Evolutionary conservation across 1,284 basidiomycete genomes (phyloP).

Genomic region (Pisolithus thermaeus): DNA sequence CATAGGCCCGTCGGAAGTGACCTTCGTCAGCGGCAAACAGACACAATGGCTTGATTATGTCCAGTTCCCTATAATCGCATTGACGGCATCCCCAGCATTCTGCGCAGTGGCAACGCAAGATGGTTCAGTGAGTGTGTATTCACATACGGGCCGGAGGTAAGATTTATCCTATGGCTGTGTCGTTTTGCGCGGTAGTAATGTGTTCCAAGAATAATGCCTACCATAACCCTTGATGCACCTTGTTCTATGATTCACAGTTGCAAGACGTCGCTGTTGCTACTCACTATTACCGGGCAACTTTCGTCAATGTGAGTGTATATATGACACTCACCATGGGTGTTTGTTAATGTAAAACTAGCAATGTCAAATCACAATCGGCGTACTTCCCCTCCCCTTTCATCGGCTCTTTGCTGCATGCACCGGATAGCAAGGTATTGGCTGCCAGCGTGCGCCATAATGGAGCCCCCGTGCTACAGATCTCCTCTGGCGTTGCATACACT

Average conservation of each 20-base stretch:
- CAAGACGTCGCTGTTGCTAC: constrained; percentile 59
- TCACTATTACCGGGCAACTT: constrained; percentile 68
- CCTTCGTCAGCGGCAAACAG: constrained; percentile 57
- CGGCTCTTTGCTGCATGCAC: constrained; percentile 48
- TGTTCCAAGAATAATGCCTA: constrained; percentile 60
- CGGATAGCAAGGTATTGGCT: constrained; percentile 51
- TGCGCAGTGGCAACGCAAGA: constrained; percentile 76
- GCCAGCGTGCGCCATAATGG: constrained; percentile 73
- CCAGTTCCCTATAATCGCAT: constrained; percentile 58
- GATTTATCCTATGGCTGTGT: constrained; percentile 9
- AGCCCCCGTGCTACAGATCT: constrained; percentile 67
- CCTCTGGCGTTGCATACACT: constrained; percentile 68
- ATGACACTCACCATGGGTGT: constrained; percentile 2
- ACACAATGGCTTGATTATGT: constrained; percentile 88
- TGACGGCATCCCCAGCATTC: constrained; percentile 62
- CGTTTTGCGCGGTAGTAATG: constrained; percentile 5
- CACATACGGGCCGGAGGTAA: constrained; percentile 72
- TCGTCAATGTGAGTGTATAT: constrained; percentile 61
- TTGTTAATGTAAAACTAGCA: constrained; percentile 41
- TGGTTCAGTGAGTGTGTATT: constrained; percentile 74
- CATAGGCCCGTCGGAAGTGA: constrained; percentile 62
- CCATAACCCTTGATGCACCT: constrained; percentile 66
- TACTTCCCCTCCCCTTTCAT: constrained; percentile 65
- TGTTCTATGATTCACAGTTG: constrained; percentile 63
- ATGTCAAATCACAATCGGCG: constrained; percentile 59